Base-by-base conservation (phyloP, 208 protist species). In the Leishmania major region DNA sequence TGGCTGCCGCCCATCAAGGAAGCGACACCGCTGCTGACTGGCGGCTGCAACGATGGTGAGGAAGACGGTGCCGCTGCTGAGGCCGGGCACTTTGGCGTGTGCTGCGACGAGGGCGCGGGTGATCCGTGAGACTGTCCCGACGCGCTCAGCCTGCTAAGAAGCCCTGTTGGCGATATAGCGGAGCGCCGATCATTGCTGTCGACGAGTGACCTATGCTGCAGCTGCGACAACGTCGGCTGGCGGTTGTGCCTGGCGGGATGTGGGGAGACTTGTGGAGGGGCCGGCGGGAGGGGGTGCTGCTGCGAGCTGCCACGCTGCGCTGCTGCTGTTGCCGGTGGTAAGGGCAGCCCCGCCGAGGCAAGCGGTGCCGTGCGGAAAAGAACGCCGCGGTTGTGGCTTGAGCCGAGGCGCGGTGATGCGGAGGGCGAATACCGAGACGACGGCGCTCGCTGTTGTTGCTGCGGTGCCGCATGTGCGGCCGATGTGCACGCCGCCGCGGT, bases 311-410 rank as follows among this genome's bases (percentile, higher is more conserved):
- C 81, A n/a, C 76, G 75, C 47, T 76, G 76, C 7, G 77, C 55
- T 71, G 60, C 37, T 35, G 77, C 51, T 67, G 59, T 28, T 49
- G 62, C 10, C 82, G 71, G 19, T 59, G 81, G 49, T 35, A 72
- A n/a, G n/a, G 71, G 57, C 0, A 60, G 53, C 47, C 75, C 49
- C 75, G 17, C 49, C 40, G 43, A 60, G 59, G 66, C 60, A 69
- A 15, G 35, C 7, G n/a, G 67, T 51, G 55, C 73, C 53, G 40
- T 49, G 72, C 81, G 82, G 57, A 67, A 81, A 0, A 77, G 82
- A 3, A 82, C 77, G 60, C 74, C 78, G 62, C 72, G 82, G 35
- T 57, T 81, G 82, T 75, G 71, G 40, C 40, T 69, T 7, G 35
- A 25, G 11, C 35, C 47, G 22, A 53, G 70, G 55, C 67, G 62